phyloP scores from a whole-genome alignment of 192 early-diverging fungal genomes.

The Linnemannia hyalina region DNA sequence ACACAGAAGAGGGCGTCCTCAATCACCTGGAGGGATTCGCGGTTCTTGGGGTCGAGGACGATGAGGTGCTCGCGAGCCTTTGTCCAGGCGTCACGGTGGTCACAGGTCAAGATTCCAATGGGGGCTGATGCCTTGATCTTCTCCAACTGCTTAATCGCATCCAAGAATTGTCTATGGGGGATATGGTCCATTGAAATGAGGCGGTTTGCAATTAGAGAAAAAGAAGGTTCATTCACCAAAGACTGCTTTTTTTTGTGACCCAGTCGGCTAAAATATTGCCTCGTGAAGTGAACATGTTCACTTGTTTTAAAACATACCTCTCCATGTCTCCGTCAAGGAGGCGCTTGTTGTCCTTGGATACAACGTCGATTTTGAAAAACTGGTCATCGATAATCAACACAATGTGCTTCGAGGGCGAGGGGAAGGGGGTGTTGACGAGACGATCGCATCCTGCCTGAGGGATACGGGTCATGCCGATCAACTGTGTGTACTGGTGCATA shows the following conservation, averaged over 20 bases:
- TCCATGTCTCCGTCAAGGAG: conserved; percentile 79
- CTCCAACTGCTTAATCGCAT: conserved; percentile 67
- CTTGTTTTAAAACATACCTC: conserved; percentile 55
- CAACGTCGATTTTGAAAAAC: conserved; percentile 79
- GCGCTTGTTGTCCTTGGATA: conserved; percentile 69
- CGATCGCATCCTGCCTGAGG: conserved; percentile 83
- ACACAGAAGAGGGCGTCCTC: conserved; percentile 84
- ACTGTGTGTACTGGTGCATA: conserved; percentile 88
- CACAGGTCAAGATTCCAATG: conserved; percentile 77
- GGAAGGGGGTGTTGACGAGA: conserved; percentile 65
- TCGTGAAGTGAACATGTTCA: conserved; percentile 3
- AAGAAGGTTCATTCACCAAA: background rate
- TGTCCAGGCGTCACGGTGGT: conserved; percentile 89
- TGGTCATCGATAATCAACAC: conserved; percentile 82
- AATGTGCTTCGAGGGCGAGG: conserved; percentile 68
- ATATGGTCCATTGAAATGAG: background rate
- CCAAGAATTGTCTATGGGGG: conserved; percentile 31
- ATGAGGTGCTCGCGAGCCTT: conserved; percentile 76
- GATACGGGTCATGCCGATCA: conserved; percentile 87
- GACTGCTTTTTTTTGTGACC: background rate
- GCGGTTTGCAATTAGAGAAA: background rate
- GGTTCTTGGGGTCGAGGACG: conserved; percentile 69
- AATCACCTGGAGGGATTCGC: conserved; percentile 70
- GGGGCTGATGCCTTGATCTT: conserved; percentile 68
- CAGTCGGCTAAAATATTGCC: conserved; percentile 12